Evolutionary conservation across 2,329 filamentous ascomycete species (phyloP).

Genomic region (Pestalotiopsis sp.): DNA sequence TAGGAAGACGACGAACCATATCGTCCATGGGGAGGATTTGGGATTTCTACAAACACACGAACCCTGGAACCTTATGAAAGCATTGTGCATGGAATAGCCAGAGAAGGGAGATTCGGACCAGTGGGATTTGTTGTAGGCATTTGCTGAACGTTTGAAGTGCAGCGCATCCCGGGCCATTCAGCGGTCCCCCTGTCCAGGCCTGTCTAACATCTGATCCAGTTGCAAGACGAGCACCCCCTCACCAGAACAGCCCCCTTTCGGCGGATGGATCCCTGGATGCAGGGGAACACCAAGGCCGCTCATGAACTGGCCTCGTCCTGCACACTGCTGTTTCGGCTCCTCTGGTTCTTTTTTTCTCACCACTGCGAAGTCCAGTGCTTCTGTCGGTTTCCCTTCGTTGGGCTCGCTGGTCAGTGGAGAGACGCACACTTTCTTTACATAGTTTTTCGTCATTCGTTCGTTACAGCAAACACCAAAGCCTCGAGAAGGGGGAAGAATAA

Average conservation of each 20-base stretch:
- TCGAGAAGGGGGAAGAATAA: neutral
- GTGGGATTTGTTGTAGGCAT: neutral
- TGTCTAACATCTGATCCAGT: conserved; percentile 15
- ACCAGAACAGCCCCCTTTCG: conserved; percentile 4
- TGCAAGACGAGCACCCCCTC: conserved; percentile 8
- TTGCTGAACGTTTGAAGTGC: conserved; percentile 3
- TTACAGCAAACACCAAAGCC: neutral
- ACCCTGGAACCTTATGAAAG: neutral
- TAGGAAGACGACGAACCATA: conserved; percentile 7
- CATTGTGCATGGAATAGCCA: neutral
- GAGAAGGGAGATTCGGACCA: neutral
- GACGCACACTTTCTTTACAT: conserved; percentile 5
- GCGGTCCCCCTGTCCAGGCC: neutral
- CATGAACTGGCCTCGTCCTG: neutral
- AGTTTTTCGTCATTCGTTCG: neutral
- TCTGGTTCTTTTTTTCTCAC: neutral
- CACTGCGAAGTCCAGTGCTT: neutral
- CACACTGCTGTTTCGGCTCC: conserved; percentile 1
- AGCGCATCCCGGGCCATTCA: neutral
- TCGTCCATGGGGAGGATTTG: neutral
- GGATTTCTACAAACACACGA: neutral
- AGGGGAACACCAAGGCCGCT: conserved; percentile 10
- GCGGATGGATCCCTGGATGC: conserved; percentile 7
- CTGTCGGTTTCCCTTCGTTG: too few species aligned
- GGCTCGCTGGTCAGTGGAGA: neutral